A percentile compares a stretch with the other conserved stretches of the same genome.
phyloP scores from a whole-genome alignment of 2,329 filamentous ascomycete genomes.

The Grosmannia serpens region DNA sequence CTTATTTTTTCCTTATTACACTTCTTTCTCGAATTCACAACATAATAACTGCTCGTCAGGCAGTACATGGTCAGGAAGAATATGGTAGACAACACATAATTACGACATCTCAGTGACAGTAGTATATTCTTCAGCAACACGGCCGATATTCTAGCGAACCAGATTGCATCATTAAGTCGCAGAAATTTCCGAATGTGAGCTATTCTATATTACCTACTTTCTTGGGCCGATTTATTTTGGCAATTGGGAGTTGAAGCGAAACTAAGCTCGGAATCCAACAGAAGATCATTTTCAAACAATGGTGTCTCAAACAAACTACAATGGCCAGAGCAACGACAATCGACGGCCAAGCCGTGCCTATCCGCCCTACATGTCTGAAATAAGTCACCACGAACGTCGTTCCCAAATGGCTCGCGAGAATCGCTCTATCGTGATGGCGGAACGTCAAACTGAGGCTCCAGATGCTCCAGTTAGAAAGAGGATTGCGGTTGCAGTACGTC shows the following conservation, averaged over 20 bases:
- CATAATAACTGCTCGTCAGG: no score
- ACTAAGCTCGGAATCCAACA: no score
- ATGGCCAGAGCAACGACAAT: constrained; percentile 18
- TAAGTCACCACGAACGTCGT: constrained; percentile 23
- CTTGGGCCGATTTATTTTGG: not conserved
- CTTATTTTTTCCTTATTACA: not conserved
- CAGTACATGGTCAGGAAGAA: no score
- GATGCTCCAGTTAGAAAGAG: constrained; percentile 39
- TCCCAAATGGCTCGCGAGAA: constrained; percentile 25
- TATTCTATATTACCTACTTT: not conserved
- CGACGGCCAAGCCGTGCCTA: constrained; percentile 30
- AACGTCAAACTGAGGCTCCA: constrained; percentile 29
- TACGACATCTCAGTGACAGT: not conserved
- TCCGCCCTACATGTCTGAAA: constrained; percentile 23
- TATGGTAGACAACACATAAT: no score
- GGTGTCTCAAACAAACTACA: constrained; percentile 30
- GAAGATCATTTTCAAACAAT: no score
- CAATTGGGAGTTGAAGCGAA: no score
- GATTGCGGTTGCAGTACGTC: constrained; percentile 44
- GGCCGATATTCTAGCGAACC: no score
- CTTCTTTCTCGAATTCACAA: no score
- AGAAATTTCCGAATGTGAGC: not conserved
- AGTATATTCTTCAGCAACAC: no score
- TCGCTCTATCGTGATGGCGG: constrained; percentile 27
- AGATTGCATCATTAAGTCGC: not conserved